Percentiles rank a stretch among this genome's conserved stretches.
Evolutionary conservation across 345 rosid species (phyloP).

Genomic region (Citrus glauca): DNA sequence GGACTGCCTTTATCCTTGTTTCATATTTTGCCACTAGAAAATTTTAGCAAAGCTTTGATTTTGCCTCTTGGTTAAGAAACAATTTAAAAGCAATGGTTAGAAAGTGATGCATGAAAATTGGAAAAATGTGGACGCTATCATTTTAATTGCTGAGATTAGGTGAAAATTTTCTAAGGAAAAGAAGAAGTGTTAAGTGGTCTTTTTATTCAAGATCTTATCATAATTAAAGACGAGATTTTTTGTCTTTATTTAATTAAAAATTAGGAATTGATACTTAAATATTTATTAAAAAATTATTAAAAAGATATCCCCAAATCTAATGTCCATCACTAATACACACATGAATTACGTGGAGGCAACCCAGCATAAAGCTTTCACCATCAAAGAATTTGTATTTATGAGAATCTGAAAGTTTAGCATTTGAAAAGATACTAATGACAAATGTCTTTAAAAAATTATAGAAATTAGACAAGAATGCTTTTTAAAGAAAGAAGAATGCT

Average conservation of each 20-base stretch:
- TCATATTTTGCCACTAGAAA: slow-evolving; percentile 12
- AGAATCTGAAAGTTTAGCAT: background rate
- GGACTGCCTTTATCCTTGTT: slow-evolving; percentile 35
- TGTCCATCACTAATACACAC: background rate
- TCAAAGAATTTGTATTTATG: background rate
- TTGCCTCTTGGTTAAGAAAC: slow-evolving; percentile 66
- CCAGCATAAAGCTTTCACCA: background rate
- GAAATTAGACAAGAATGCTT: too few relatives aligned
- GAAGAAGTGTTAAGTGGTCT: background rate
- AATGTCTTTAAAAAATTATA: too few relatives aligned
- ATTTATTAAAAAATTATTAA: background rate
- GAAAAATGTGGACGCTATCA: slow-evolving; percentile 28
- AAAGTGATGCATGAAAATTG: slow-evolving; percentile 10
- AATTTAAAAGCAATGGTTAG: slow-evolving; percentile 18
- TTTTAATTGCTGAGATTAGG: slow-evolving; percentile 22
- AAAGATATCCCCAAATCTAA: background rate
- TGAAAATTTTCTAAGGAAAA: slow-evolving; percentile 18
- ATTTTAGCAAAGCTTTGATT: slow-evolving; percentile 13
- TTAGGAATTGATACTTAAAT: background rate
- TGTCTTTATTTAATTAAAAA: background rate
- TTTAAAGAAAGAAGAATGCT: too few relatives aligned
- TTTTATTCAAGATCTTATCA: slow-evolving; percentile 20
- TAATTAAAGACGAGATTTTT: slow-evolving; percentile 13
- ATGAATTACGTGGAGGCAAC: slow-evolving; percentile 7
- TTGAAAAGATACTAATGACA: too few relatives aligned